Evolutionary conservation across 1,139 yeast species (phyloP), one percentile per base, ranked within the genome.

Genomic region (Yamadazyma mexicana): DNA sequence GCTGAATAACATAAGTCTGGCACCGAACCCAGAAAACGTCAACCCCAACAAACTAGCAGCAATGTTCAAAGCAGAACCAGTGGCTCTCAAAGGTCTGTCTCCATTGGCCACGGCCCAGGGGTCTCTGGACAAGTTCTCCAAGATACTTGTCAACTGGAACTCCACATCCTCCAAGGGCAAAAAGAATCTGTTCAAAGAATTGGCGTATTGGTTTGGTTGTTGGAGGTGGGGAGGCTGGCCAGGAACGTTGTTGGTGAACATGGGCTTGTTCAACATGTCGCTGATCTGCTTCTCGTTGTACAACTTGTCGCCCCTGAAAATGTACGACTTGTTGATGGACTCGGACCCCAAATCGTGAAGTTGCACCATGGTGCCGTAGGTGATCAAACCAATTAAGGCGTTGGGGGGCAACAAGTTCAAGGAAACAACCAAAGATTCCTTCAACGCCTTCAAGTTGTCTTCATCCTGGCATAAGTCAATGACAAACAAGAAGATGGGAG

Each of bases 401-500:
- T 92, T 89, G 33, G 96, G 95, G 23, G 99, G 99, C 56, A 92
- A 78, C 52, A 87, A 69, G 40, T 88, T 78, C 52, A 94, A 75
- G 11, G 95, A 81, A 43, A 88, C 82, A 42, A 89, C 80, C 55
- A 92, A 75, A 24, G 95, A 79, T 52, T 89, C 96, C 61, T 88
- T 88, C 62, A 92, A 75, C 9, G 97, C 92, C 60, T 83, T 81
- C 58, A 92, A 74, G 62, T 89, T 92, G 55, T 92, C 98, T 42
- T 82, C 88, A 56, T 94, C 98, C 62, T 94, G 96, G 60, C 98
- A 92, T 48, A 91, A 73, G 62, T 92, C 99, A 51, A 92, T 83
- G 26, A 89, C 94, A 59, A 88, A 88, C 49, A 89, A 69, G 62
- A 91, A 92, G 46, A 91, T 80, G n/a, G 98, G 98, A 12, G 98